Percentiles rank a stretch among this genome's conserved stretches.
Evolutionary conservation across 2,329 filamentous ascomycete species (phyloP).

Genomic region (Xylaria sp.): DNA sequence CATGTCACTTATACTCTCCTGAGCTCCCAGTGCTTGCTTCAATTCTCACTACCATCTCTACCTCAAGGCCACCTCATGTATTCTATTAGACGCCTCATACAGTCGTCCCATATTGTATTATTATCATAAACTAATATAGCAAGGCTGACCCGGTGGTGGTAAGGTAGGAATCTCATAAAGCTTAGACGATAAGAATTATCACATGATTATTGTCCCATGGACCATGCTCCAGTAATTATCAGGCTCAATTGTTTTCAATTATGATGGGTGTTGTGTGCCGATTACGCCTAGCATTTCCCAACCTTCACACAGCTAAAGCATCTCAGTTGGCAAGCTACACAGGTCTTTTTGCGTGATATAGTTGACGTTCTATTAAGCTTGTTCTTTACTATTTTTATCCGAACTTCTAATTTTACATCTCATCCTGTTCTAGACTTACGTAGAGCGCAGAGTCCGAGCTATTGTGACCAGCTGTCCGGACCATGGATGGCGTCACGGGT

Average conservation of each 20-base stretch:
- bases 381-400: constrained; percentile 16
- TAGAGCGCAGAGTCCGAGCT: neutral
- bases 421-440: constrained; percentile 12
- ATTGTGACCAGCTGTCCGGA: neutral
- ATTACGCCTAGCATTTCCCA: neutral
- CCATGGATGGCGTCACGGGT: constrained; percentile 10
- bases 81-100: too few relatives aligned
- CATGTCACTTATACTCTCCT: too few relatives aligned
- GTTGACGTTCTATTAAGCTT: neutral
- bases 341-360: neutral
- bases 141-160: too few relatives aligned
- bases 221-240: too few relatives aligned
- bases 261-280: neutral
- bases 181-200: neutral
- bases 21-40: too few relatives aligned
- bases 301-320: neutral
- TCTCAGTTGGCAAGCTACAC: neutral
- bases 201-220: neutral
- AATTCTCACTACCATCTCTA: too few relatives aligned
- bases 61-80: too few relatives aligned
- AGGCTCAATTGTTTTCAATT: too few relatives aligned
- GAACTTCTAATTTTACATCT: constrained; percentile 8
- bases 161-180: neutral
- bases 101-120: neutral
- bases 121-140: neutral